Evolutionary conservation across 495 filamentous ascomycete species (phyloP).

Genomic region (Daldinia bambusicola): DNA sequence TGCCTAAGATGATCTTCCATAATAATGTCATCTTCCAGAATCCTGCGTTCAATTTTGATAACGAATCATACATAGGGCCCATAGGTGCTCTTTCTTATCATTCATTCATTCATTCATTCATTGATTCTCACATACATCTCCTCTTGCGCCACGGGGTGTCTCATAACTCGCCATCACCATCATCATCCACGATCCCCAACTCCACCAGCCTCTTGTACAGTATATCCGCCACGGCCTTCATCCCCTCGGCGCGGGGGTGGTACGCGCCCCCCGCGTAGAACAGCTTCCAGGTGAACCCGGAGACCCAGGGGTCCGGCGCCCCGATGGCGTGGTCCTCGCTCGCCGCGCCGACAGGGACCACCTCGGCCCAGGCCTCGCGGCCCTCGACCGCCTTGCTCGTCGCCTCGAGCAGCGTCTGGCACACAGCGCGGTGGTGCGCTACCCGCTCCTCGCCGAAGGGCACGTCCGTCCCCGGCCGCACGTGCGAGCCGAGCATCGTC

Average conservation of each 20-base stretch:
- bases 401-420: slow-evolving; percentile 45
- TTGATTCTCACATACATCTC: too few relatives aligned
- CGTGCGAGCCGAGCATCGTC: slow-evolving; percentile 53
- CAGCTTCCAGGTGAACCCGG: slow-evolving; percentile 47
- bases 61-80: too few relatives aligned
- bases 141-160: too few relatives aligned
- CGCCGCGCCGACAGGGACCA: slow-evolving; percentile 38
- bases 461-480: slow-evolving; percentile 48
- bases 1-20: too few relatives aligned
- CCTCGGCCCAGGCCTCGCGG: slow-evolving; percentile 51
- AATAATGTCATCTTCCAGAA: too few relatives aligned
- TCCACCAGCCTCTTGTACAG: slow-evolving; percentile 48
- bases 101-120: too few relatives aligned
- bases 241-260: slow-evolving; percentile 51
- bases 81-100: too few relatives aligned
- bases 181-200: slow-evolving; percentile 37
- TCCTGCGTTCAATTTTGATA: too few relatives aligned
- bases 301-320: slow-evolving; percentile 52
- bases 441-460: slow-evolving; percentile 51
- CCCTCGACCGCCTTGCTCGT: slow-evolving; percentile 46
- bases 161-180: slow-evolving; percentile 34
- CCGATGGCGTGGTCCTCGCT: slow-evolving; percentile 53
- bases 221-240: slow-evolving; percentile 50
- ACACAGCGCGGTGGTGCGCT: slow-evolving; percentile 47
- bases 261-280: slow-evolving; percentile 44